Base-by-base conservation (phyloP, 306 rosid genomes). In the Quercus agrifolia region DNA sequence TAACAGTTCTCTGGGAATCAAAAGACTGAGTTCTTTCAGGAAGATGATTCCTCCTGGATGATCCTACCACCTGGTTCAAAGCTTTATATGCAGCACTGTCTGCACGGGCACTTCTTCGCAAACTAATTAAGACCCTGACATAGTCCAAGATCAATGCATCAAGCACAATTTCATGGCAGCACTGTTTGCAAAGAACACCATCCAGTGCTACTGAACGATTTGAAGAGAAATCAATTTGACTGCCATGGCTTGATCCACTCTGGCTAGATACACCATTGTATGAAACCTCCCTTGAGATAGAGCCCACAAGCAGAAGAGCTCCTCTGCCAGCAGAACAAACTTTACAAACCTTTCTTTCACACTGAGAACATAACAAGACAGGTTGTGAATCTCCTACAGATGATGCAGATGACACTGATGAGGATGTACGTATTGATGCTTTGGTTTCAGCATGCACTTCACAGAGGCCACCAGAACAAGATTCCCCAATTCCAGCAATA, bases 321-420 rank as follows among this genome's bases (percentile, higher is more conserved):
- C 99, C 99, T 81, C 91, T 90, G 70, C 99, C 99, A 52, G 98
- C 98, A 87, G 94, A 93, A 80, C 99, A 96, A 84, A 87, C 86
- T 87, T 92, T 93, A 85, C 99, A 96, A 70, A 83, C 97, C 83
- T 89, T 93, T 83, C 89, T 91, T 78, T 86, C 90, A 84, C 99
- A 96, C 79, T 90, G 96, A 79, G 94, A 90, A 82, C 99, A 96
- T 81, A 89, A 74, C 77, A 89, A 85, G 30, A 85, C 74, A 44
- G 86, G 74, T 27, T 83, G 91, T 19, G 94, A 81, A 81, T 78
- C 80, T 41, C 81, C 89, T 14, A 46, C 70, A 57, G 92, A 80
- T 74, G 92, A 70, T 14, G 52, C 70, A 57, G 93, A 81, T 76
- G 92, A 70, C 33, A 64, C 73, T 33, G 28, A n/a, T 55, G 74